Evolutionary conservation across 208 protist genomes (phyloP), one percentile per base, ranked within the genome.

Genomic region (Strigomonas culicis): DNA sequence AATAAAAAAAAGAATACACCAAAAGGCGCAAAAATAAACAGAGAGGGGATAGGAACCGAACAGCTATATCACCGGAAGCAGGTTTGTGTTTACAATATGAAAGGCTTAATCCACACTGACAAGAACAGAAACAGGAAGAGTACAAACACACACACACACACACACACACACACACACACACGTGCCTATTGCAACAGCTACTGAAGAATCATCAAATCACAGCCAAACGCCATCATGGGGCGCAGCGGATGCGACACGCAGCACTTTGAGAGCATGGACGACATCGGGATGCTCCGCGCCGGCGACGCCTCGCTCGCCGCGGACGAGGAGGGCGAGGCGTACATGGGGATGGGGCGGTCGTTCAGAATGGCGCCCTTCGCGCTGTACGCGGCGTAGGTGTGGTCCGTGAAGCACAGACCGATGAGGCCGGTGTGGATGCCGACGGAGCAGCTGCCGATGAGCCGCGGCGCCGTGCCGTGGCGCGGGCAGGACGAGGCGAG

Each of bases 371-470:
- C 64, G 10, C 82, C 84, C 27, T 82, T 79, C 24, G 74, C 73
- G 71, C 92, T 92, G 66, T 85, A 82, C 15, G 81, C 85, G 22
- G 68, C 81, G 73, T 91, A 95, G 24, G 69, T 91, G 72, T 77
- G 79, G 63, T 93, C 85, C 36, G 71, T 78, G 57, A 95, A 90
- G 44, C 74, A 69, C 21, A 90, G 57, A 0, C 84, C 82, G 17
- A 93, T 68, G 11, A 95, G 70, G 8, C 86, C 90, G 0, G 90
- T 95, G 70, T 92, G 79, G 19, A 81, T 59, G 59, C 90, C 83
- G 6, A 84, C 77, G 24, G 63, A 74, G 79, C 86, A 93, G 34
- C 70, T 65, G 0, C 67, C 72, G 64, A 95, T 86, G 31, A 36
- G 11, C 41, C 53, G 66, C 6, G 79, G 71, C 0, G 76, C 63